These are phyloP conservation scores for Exophiala spinifera DNA, from an alignment of 2,329 filamentous ascomycete genomes.

Conservation along the genomic window DNA sequence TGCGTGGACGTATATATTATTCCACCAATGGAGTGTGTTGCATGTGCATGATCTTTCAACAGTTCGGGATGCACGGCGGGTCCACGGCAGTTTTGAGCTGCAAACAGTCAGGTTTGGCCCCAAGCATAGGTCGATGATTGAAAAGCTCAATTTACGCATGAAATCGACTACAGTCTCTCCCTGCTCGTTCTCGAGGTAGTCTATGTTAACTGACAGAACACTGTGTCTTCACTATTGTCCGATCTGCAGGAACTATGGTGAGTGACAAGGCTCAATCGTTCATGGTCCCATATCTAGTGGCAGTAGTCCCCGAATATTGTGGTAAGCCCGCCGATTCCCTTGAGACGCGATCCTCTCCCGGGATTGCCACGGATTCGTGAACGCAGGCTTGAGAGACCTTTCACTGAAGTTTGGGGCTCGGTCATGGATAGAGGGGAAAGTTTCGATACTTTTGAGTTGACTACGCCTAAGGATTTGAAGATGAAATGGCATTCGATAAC, in stretches of 20 bases:
- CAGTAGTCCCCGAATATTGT: slow-evolving; percentile 62
- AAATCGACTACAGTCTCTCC: neutral
- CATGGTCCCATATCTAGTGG: slow-evolving; percentile 92
- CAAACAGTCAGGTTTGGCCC: neutral
- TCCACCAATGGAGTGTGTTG: neutral
- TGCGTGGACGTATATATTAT: too few relatives aligned
- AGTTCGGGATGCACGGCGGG: neutral
- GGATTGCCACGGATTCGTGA: neutral
- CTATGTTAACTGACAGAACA: neutral
- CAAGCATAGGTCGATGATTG: neutral
- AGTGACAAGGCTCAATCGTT: slow-evolving; percentile 86
- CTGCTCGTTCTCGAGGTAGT: neutral
- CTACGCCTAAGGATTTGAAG: too few relatives aligned
- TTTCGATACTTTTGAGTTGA: too few relatives aligned
- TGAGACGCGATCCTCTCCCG: neutral
- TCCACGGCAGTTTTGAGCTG: neutral
- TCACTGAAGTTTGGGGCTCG: too few relatives aligned
- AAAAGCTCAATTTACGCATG: neutral
- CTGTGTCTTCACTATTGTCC: slow-evolving; percentile 80
- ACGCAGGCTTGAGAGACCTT: too few relatives aligned
- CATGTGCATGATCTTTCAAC: neutral
- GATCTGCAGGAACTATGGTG: slow-evolving; percentile 86
- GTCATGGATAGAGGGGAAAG: too few relatives aligned
- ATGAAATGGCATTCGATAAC: too few relatives aligned
- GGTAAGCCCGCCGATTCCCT: neutral